Evolutionary conservation across 2,329 filamentous ascomycete genomes (phyloP).

Genomic region (Whalleya microplaca): DNA sequence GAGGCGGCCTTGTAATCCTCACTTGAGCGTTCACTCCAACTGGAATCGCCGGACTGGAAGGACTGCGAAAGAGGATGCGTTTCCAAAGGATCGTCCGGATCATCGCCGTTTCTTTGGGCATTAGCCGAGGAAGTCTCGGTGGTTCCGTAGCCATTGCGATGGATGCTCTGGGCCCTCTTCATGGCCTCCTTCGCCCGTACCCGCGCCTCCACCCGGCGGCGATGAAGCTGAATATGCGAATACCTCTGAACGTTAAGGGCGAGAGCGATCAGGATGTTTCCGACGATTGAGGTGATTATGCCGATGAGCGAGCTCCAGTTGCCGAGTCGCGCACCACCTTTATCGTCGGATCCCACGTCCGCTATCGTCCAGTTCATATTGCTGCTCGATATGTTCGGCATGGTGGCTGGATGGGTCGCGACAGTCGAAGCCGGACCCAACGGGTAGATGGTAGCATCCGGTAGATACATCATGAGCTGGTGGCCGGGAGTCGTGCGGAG

Average conservation of each 20-base stretch:
- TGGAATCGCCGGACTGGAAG: constrained; percentile 49
- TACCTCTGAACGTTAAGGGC: constrained; percentile 97
- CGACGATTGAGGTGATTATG: constrained; percentile 88
- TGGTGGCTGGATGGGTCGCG: constrained; percentile 17
- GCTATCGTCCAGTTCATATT: constrained; percentile 19
- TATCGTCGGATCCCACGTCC: constrained; percentile 30
- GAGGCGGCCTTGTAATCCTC: constrained; percentile 51
- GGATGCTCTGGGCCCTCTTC: constrained; percentile 46
- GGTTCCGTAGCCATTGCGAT: constrained; percentile 35
- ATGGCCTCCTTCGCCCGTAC: constrained; percentile 58
- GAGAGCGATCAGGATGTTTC: constrained; percentile 92
- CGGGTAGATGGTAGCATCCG: neutral
- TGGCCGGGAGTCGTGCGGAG: constrained; percentile 1
- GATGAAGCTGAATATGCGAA: constrained; percentile 83
- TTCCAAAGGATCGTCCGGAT: constrained; percentile 42
- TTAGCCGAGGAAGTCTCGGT: constrained; percentile 29
- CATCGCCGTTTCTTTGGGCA: constrained; percentile 40
- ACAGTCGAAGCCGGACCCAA: neutral
- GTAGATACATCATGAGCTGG: neutral
- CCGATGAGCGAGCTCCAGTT: constrained; percentile 94
- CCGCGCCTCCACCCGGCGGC: constrained; percentile 65
- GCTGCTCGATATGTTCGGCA: constrained; percentile 24
- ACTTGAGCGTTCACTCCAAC: constrained; percentile 42
- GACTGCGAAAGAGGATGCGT: constrained; percentile 57
- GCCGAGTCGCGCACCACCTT: constrained; percentile 55